These are phyloP conservation scores for Tolypocladium ophioglossoides DNA, from an alignment of 2,329 filamentous ascomycete species.

Conservation along the genomic window DNA sequence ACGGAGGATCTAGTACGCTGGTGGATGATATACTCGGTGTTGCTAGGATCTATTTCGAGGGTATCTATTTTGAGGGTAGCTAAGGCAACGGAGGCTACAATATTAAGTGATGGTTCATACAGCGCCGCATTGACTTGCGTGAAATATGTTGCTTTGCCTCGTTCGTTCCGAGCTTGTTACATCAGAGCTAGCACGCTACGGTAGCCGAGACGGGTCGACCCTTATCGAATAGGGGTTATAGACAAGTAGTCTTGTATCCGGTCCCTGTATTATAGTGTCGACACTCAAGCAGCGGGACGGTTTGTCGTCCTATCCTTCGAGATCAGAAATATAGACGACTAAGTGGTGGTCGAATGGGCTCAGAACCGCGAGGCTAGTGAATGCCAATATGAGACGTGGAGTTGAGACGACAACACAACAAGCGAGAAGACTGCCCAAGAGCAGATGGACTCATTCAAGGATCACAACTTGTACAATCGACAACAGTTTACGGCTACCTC, in stretches of 20 bases:
- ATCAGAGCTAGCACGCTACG: not conserved
- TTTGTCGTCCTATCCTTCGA: no score
- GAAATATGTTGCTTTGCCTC: not conserved
- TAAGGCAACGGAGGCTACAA: conserved; percentile 13
- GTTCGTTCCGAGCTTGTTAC: not conserved
- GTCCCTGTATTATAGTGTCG: no score
- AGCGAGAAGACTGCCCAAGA: no score
- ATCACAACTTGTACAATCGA: no score
- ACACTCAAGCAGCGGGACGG: not conserved
- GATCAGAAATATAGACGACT: no score
- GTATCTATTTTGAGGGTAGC: conserved; percentile 16
- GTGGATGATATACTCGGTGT: conserved; percentile 15
- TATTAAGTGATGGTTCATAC: not conserved
- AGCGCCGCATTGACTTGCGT: no score
- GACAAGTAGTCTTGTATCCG: no score
- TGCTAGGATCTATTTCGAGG: conserved; percentile 9
- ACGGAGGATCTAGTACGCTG: conserved; percentile 12
- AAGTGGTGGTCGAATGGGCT: not conserved
- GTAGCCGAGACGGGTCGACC: not conserved
- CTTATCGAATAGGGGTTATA: not conserved
- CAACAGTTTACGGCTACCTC: no score
- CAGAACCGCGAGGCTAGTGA: not conserved
- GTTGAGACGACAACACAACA: not conserved
- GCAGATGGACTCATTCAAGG: no score
- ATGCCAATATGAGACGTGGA: not conserved